These are phyloP conservation scores for Xylariaceae sp. DNA, from an alignment of 2,329 filamentous ascomycete species.

Conservation along the genomic window DNA sequence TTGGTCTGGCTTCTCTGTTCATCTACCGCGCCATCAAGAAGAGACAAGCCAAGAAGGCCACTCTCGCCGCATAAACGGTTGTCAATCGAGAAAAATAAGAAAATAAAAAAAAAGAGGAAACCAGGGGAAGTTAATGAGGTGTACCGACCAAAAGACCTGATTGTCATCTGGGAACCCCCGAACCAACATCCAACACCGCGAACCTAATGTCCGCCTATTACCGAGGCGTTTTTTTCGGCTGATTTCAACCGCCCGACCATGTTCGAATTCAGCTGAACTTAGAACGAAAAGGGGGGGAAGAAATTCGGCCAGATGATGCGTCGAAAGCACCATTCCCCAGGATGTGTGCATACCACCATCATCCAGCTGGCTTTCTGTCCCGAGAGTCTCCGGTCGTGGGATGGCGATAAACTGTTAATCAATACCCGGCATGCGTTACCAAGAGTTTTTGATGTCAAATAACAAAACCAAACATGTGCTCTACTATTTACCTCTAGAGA, in stretches of 20 bases:
- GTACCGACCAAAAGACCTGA: slow-evolving; percentile 8
- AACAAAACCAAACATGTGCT: slow-evolving; percentile 18
- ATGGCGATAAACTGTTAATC: slow-evolving; percentile 23
- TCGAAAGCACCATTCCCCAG: slow-evolving; percentile 3
- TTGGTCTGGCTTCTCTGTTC: slow-evolving; percentile 29
- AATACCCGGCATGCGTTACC: slow-evolving; percentile 24
- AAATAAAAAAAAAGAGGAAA: slow-evolving; percentile 9
- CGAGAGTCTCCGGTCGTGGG: slow-evolving; percentile 19
- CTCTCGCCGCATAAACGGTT: slow-evolving; percentile 21
- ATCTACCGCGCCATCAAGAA: slow-evolving; percentile 28
- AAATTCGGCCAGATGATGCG: slow-evolving; percentile 9
- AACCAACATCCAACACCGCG: slow-evolving; percentile 22
- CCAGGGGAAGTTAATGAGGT: slow-evolving; percentile 7
- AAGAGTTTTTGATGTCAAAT: slow-evolving; percentile 29
- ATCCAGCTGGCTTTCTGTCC: slow-evolving; percentile 17
- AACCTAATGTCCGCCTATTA: slow-evolving; percentile 12
- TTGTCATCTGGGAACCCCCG: slow-evolving; percentile 18
- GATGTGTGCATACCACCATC: slow-evolving; percentile 1
- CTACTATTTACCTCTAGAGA: slow-evolving; percentile 8
- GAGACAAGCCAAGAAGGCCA: slow-evolving; percentile 28
- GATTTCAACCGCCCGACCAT: slow-evolving; percentile 15
- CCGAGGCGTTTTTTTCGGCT: slow-evolving; percentile 11
- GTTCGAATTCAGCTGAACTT: slow-evolving; percentile 14
- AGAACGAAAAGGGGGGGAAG: slow-evolving; percentile 10
- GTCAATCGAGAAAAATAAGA: not conserved